Conservation (phyloP, 176 grass and related monocot genomes). For the Olyra latifolia region DNA sequence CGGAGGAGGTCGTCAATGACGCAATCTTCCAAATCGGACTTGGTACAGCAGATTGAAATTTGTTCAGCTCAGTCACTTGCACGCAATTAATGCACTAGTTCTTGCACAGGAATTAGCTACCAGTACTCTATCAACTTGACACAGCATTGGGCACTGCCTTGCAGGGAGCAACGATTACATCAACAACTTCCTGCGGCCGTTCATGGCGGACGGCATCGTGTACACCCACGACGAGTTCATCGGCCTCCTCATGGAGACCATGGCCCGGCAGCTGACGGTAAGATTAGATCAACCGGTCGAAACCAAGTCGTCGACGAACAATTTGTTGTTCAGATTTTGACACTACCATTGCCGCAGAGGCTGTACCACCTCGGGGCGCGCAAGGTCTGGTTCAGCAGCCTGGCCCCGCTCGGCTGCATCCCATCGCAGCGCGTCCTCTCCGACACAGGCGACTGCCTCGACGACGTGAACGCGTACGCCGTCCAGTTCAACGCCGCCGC, state of each 20-base stretch:
- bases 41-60: constrained; percentile 37
- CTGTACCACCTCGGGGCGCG: constrained; percentile 79
- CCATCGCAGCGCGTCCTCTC: constrained; percentile 81
- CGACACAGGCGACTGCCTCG: constrained; percentile 61
- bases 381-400: constrained; percentile 64
- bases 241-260: constrained; percentile 62
- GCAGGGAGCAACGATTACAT: constrained; percentile 98
- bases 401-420: constrained; percentile 89
- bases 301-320: not conserved
- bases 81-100: not conserved
- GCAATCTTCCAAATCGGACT: constrained; percentile 77
- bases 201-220: constrained; percentile 81
- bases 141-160: not conserved
- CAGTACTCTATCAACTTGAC: not conserved
- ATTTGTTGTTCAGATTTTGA: no score
- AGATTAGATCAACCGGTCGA: not conserved
- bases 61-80: not conserved
- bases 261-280: constrained; percentile 73
- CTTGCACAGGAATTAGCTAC: no score
- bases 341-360: constrained; percentile 30
- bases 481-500: constrained; percentile 67
- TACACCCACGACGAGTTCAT: constrained; percentile 88
- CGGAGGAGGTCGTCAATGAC: constrained; percentile 62
- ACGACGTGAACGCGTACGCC: constrained; percentile 70
- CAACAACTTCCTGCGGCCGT: constrained; percentile 94